Base-by-base conservation (phyloP, 1,284 basidiomycete species). In the Xerocomus minutiporus region DNA sequence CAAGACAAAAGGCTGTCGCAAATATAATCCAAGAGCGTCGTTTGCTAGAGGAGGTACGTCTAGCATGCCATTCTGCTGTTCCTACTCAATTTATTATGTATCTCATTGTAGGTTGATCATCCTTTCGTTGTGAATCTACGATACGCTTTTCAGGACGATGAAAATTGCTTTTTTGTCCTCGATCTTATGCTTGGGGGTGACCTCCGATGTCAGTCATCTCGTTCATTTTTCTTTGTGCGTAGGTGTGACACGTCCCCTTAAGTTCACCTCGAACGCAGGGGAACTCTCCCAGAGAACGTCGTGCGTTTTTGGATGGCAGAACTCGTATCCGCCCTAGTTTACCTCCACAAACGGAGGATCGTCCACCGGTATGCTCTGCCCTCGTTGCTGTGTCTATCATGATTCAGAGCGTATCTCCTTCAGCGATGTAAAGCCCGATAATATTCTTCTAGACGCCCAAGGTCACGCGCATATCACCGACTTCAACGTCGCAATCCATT, bases 401-500 rank as follows among this genome's bases (percentile, higher is more conserved):
- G 57, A 62, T 74, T 43, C 40, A 59, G 72, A 39, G 71, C 26
- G 23, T 17, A 26, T 66, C 64, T 47, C 51, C 34, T 51, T 44
- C 64, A 94, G 93, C 26, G 95, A 97, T 70, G 71, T 99, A 56
- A 98, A 99, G 69, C 96, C 96, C 1, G 96, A 99, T 70, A 98
- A 99, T 68, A 90, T 99, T 58, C 79, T 99, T 11, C 78, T 99
- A 39, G 96, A 98, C 71, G 84, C 90, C 42, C 76, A 81, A 61
- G 96, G 96, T 0, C 95, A 99, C 67, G 96, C 93, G 0, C 95
- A 98, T 67, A 78, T 99, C 58, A 98, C 96, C 13, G 96, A 98
- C 73, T 97, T 99, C 75, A 99, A 99, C 69, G 94, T 98, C 60
- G 96, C 95, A 13, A 94, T 98, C 8, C 96, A 98, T 71, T 97